A percentile compares a stretch with the other conserved stretches of the same genome.
Conservation (phyloP, 2,329 filamentous ascomycete species). For the Phaeosphaeriaceae sp. region DNA sequence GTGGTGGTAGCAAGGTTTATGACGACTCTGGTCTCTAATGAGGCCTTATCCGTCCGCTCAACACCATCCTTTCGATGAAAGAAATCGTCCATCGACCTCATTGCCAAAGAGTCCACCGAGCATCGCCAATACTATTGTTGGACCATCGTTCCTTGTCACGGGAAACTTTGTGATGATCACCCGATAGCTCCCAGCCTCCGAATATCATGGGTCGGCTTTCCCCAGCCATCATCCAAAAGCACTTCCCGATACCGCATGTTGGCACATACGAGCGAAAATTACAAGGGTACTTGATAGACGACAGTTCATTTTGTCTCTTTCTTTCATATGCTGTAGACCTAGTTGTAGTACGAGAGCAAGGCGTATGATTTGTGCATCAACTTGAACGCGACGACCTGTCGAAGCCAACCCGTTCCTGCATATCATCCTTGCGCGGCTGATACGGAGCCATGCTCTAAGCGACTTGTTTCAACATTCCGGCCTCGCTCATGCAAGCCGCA, state of each 20-base stretch:
- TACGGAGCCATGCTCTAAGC: neutral
- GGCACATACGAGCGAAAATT: too few relatives aligned
- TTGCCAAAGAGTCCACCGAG: neutral
- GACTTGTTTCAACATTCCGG: constrained; percentile 1
- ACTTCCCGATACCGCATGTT: neutral
- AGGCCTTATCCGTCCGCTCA: neutral
- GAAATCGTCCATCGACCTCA: neutral
- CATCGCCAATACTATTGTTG: neutral
- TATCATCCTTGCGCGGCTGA: constrained; percentile 5
- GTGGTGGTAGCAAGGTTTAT: neutral
- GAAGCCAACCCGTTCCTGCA: constrained; percentile 12
- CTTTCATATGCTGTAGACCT: too few relatives aligned
- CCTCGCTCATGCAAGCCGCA: constrained; percentile 1
- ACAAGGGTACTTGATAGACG: too few relatives aligned
- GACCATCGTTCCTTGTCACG: neutral
- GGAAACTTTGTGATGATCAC: neutral
- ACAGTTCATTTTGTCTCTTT: too few relatives aligned
- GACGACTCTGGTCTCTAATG: neutral
- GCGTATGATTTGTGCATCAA: too few relatives aligned
- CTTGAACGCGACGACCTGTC: too few relatives aligned
- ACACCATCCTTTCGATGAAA: neutral
- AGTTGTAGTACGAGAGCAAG: too few relatives aligned
- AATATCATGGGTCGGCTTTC: neutral
- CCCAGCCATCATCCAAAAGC: neutral
- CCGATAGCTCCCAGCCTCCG: neutral